A percentile compares a stretch with the other conserved stretches of the same genome.
Evolutionary conservation across 208 protist genomes (phyloP).

Genomic region (Angomonas ambiguus): DNA sequence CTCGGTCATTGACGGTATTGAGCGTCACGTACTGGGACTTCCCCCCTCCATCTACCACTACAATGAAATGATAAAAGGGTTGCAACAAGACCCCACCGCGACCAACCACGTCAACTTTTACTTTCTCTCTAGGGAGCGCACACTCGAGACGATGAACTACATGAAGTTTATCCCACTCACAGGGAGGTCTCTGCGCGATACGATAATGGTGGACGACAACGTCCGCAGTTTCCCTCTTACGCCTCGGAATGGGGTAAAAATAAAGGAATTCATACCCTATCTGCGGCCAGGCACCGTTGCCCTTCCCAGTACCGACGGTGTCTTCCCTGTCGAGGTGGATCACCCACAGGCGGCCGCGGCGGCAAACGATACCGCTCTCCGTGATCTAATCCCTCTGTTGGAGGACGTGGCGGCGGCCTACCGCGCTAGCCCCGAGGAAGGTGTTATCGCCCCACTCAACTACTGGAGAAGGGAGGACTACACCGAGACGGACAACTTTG

Average conservation of each 20-base stretch:
- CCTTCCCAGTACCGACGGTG: not conserved
- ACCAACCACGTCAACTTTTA: slow-evolving; percentile 79
- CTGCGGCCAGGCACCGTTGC: not conserved
- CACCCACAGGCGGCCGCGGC: slow-evolving; percentile 38
- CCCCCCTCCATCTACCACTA: slow-evolving; percentile 67
- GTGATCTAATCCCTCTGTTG: slow-evolving; percentile 73
- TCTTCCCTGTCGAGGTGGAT: slow-evolving; percentile 26
- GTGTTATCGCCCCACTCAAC: slow-evolving; percentile 68
- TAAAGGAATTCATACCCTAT: slow-evolving; percentile 32
- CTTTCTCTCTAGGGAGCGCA: slow-evolving; percentile 77
- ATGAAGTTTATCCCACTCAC: slow-evolving; percentile 90
- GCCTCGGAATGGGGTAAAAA: slow-evolving; percentile 72
- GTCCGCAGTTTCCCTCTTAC: slow-evolving; percentile 84
- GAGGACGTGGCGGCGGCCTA: slow-evolving; percentile 30
- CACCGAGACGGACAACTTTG: slow-evolving; percentile 71
- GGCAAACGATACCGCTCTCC: slow-evolving; percentile 43
- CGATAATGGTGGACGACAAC: slow-evolving; percentile 86
- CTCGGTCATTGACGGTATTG: slow-evolving; percentile 66
- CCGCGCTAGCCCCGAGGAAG: slow-evolving; percentile 20
- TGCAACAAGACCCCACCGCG: slow-evolving; percentile 8
- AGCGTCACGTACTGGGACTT: slow-evolving; percentile 72
- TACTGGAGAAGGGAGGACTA: slow-evolving; percentile 78
- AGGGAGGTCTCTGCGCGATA: slow-evolving; percentile 49
- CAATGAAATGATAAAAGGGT: not conserved
- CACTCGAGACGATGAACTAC: slow-evolving; percentile 58